A percentile compares a stretch with the other conserved stretches of the same genome.
Evolutionary conservation across 2,329 filamentous ascomycete genomes (phyloP).

Genomic region (Aspergillus hortae): DNA sequence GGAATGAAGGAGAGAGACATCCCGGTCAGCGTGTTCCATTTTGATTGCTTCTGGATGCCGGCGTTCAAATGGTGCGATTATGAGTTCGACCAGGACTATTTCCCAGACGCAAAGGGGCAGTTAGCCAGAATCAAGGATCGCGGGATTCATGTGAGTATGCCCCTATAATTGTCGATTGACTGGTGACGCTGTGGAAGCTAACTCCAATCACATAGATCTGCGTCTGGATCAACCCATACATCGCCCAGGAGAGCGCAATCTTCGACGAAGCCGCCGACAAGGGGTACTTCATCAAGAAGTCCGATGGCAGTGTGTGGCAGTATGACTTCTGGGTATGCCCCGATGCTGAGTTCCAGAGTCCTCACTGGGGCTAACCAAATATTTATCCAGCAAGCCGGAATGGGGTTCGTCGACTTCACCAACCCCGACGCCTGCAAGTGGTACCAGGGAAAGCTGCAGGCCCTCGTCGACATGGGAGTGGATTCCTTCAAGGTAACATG

Average conservation of each 20-base stretch:
- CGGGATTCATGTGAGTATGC: constrained; percentile 3
- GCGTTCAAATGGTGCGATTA: constrained; percentile 11
- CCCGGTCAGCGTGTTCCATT: constrained; percentile 10
- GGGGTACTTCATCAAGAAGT: constrained; percentile 7
- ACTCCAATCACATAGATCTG: constrained; percentile 1
- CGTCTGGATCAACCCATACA: constrained; percentile 10
- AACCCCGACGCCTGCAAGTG: constrained; percentile 9
- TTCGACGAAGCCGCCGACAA: constrained; percentile 9
- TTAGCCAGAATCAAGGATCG: constrained; percentile 5
- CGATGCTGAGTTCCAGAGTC: neutral
- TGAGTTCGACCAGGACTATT: constrained; percentile 9
- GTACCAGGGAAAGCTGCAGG: constrained; percentile 9
- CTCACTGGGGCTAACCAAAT: neutral
- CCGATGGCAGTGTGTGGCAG: constrained; percentile 9
- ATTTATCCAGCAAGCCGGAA: constrained; percentile 5
- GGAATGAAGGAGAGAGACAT: constrained; percentile 7
- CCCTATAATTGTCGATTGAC: neutral
- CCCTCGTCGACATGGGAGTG: constrained; percentile 7
- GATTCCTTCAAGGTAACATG: constrained; percentile 7
- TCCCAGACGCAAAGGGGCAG: constrained; percentile 7
- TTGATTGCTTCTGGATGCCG: constrained; percentile 12
- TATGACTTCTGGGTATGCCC: constrained; percentile 9
- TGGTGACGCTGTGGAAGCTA: neutral
- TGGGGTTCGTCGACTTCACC: constrained; percentile 11
- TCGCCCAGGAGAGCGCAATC: constrained; percentile 6